Conservation (phyloP, 768 basidiomycete genomes). For the Paxillus ammoniavirescens region DNA sequence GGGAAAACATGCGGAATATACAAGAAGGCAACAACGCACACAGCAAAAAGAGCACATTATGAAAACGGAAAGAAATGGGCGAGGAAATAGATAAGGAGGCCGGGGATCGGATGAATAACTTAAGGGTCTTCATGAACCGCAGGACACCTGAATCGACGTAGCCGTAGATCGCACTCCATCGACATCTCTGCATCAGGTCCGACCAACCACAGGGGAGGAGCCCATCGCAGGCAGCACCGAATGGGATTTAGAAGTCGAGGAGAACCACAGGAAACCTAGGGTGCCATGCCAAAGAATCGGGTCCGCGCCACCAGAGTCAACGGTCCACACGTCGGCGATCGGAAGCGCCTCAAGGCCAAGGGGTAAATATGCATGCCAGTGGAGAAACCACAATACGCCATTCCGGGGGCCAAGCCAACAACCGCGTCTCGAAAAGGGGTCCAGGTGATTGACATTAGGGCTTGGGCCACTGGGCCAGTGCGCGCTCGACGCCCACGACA, state of each 20-base stretch:
- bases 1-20: background rate
- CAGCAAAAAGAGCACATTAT: background rate
- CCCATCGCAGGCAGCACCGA: background rate
- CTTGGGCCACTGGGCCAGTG: constrained; percentile 2
- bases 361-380: too few species aligned
- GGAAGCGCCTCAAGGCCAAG: too few species aligned
- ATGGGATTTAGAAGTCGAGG: background rate
- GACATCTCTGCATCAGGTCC: background rate
- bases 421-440: too few species aligned
- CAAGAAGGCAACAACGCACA: background rate
- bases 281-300: background rate
- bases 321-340: too few species aligned
- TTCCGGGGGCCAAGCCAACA: too few species aligned
- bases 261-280: background rate
- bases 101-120: too few species aligned
- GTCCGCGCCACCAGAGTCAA: background rate
- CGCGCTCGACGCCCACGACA: constrained; percentile 6
- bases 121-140: background rate
- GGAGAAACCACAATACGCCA: too few species aligned
- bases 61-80: background rate
- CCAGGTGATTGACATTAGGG: too few species aligned
- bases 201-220: background rate
- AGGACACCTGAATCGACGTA: background rate
- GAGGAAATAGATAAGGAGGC: background rate
- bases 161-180: background rate